Percentiles rank a stretch among this genome's conserved stretches.
These are phyloP conservation scores for Erysimum cheiri DNA, from an alignment of 441 rosid genomes.

Conservation along the genomic window DNA sequence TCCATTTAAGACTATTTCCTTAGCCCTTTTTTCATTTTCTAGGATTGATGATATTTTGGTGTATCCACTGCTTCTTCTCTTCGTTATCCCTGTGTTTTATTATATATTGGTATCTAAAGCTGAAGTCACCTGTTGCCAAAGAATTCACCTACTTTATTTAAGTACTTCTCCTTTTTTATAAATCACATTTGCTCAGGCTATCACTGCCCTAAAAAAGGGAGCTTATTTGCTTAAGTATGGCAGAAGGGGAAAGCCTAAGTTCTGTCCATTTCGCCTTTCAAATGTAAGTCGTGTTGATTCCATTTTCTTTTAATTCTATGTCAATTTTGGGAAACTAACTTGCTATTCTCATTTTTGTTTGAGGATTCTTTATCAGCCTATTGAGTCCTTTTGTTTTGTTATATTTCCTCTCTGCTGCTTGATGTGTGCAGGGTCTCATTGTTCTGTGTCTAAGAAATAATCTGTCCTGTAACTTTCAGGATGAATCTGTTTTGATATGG, in stretches of 20 bases:
- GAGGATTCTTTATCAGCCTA: neutral
- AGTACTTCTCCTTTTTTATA: neutral
- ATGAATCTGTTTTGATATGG: conserved; percentile 96
- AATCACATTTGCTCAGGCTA: conserved; percentile 61
- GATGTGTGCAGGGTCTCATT: conserved; percentile 10
- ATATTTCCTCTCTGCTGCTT: conserved; percentile 19
- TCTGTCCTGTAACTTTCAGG: conserved; percentile 62
- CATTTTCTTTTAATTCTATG: neutral
- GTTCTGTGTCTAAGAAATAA: conserved; percentile 29
- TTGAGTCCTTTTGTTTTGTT: conserved; percentile 15
- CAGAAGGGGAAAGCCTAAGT: conserved; percentile 97
- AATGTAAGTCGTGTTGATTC: conserved; percentile 58
- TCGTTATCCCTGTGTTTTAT: conserved; percentile 6
- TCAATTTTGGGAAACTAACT: neutral
- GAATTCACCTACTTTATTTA: conserved; percentile 1
- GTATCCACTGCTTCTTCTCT: conserved; percentile 17
- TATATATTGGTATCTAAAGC: neutral
- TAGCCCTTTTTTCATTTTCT: neutral
- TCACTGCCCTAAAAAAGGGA: conserved; percentile 95
- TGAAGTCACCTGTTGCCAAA: conserved; percentile 1
- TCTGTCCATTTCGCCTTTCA: conserved; percentile 96
- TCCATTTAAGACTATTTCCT: neutral
- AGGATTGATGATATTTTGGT: conserved; percentile 17
- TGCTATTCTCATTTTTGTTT: conserved; percentile 6
- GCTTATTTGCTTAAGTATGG: conserved; percentile 96